Conservation (phyloP, 164 flowering plant genomes). For the Nymphaea thermarum region DNA sequence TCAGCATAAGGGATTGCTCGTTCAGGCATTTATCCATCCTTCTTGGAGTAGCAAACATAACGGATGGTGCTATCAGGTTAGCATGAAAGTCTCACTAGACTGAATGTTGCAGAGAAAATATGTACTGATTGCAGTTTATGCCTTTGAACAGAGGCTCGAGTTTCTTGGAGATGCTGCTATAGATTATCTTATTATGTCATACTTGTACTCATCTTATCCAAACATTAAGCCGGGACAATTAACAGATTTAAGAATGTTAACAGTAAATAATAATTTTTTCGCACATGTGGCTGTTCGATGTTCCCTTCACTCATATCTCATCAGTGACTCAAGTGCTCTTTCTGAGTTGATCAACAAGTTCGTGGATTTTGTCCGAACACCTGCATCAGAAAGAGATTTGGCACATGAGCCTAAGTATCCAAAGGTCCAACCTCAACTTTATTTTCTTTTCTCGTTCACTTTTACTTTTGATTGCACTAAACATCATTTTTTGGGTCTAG, state of each 20-base stretch:
- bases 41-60: constrained; percentile 48
- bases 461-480: not conserved
- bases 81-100: not conserved
- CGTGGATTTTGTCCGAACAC: constrained; percentile 24
- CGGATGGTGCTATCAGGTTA: constrained; percentile 97
- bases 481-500: not conserved
- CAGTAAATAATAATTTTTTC: constrained; percentile 69
- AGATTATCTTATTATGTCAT: constrained; percentile 88
- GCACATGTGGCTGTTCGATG: constrained; percentile 54
- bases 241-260: constrained; percentile 76
- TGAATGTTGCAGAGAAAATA: not conserved
- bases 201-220: constrained; percentile 78
- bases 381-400: constrained; percentile 18
- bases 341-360: constrained; percentile 39
- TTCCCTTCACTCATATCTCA: constrained; percentile 52
- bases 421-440: constrained; percentile 40
- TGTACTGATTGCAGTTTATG: constrained; percentile 5
- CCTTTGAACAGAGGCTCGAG: constrained; percentile 67
- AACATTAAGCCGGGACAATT: constrained; percentile 84
- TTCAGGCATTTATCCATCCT: constrained; percentile 90
- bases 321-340: constrained; percentile 51
- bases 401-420: constrained; percentile 57
- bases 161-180: constrained; percentile 96
- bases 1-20: constrained; percentile 59
- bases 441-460: not conserved